phyloP scores from a whole-genome alignment of 2,329 filamentous ascomycete species.

The Phyllosticta citribraziliensis region DNA sequence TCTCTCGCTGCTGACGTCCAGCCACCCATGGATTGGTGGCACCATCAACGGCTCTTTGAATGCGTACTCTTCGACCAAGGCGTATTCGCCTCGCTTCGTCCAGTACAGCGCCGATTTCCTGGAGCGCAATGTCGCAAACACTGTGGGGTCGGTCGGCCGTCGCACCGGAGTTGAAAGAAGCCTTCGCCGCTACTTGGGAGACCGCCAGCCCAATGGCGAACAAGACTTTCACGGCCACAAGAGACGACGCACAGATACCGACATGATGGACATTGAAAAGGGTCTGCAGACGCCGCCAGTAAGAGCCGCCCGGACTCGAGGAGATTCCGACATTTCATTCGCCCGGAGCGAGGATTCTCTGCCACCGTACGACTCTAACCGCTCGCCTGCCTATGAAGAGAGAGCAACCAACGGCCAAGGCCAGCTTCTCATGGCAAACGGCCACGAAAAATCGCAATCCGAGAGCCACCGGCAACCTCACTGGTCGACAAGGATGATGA shows the following conservation, averaged over 20 bases:
- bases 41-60: conserved; percentile 78
- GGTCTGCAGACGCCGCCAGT: conserved; percentile 16
- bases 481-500: conserved; percentile 78
- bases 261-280: conserved; percentile 41
- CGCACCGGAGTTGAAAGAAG: conserved; percentile 82
- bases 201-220: conserved; percentile 44
- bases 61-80: conserved; percentile 79
- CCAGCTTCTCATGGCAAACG: not conserved
- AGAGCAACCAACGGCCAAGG: conserved; percentile 23
- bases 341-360: conserved; percentile 48
- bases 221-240: conserved; percentile 25
- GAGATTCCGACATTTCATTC: conserved; percentile 2
- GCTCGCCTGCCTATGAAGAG: conserved; percentile 66
- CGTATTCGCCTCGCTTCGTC: conserved; percentile 80
- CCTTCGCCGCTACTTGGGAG: conserved; percentile 71
- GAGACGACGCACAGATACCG: conserved; percentile 34
- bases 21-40: conserved; percentile 75
- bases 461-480: conserved; percentile 26
- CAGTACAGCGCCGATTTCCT: conserved; percentile 82
- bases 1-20: conserved; percentile 75
- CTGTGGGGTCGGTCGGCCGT: conserved; percentile 72
- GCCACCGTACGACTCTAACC: conserved; percentile 73
- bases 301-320: not conserved
- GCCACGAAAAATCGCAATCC: conserved; percentile 19
- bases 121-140: conserved; percentile 80